These are phyloP conservation scores for Laetiporus sulphureus DNA, from an alignment of 1,284 basidiomycete genomes.

Conservation along the genomic window DNA sequence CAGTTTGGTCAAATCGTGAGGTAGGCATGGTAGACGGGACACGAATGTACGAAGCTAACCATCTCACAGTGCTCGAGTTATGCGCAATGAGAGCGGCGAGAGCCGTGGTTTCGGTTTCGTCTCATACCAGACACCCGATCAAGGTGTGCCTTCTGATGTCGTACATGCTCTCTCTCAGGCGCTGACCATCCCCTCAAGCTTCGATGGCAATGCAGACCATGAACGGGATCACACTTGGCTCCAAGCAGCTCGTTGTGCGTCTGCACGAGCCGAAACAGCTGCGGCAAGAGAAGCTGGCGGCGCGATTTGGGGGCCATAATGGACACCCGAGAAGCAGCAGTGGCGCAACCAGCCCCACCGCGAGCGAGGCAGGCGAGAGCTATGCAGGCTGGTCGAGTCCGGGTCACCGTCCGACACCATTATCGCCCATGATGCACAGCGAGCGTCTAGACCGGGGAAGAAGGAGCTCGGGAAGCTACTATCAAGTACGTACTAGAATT, in stretches of 20 bases:
- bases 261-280: constrained; percentile 87
- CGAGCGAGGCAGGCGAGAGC: constrained; percentile 72
- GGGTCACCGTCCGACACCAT: constrained; percentile 40
- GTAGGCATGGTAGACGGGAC: constrained; percentile 30
- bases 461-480: constrained; percentile 78
- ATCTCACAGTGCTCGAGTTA: constrained; percentile 76
- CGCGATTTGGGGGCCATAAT: constrained; percentile 65
- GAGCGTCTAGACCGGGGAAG: constrained; percentile 60
- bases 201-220: constrained; percentile 67
- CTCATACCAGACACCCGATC: constrained; percentile 77
- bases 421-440: constrained; percentile 49
- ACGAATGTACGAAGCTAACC: constrained; percentile 6
- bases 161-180: not conserved
- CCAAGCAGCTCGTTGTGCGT: constrained; percentile 78
- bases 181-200: constrained; percentile 38
- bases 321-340: constrained; percentile 71
- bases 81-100: constrained; percentile 81
- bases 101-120: constrained; percentile 96
- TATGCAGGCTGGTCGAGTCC: constrained; percentile 67
- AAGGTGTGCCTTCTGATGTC: constrained; percentile 48
- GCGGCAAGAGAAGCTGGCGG: constrained; percentile 81
- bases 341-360: constrained; percentile 75
- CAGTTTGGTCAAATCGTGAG: constrained; percentile 84
- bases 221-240: constrained; percentile 68
- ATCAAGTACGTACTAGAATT: constrained; percentile 43